A percentile compares a stretch with the other conserved stretches of the same genome.
phyloP scores from a whole-genome alignment of 2,329 filamentous ascomycete species.

The Diaporthe destruens region DNA sequence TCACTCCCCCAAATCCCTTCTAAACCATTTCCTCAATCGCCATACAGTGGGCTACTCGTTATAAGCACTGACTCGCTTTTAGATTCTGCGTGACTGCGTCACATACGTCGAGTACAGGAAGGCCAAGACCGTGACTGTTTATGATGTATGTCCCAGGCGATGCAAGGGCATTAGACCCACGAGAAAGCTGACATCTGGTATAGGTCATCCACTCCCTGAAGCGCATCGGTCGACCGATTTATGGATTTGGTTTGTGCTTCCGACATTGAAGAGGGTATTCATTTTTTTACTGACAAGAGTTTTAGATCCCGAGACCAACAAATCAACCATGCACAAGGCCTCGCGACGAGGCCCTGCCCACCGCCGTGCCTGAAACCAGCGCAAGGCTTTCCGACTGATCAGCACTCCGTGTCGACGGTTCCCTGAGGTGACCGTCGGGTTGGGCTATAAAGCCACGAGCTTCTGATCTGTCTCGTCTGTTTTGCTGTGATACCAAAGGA shows the following conservation, averaged over 20 bases:
- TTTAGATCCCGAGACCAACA: conserved; percentile 31
- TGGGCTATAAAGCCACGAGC: background rate
- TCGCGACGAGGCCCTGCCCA: background rate
- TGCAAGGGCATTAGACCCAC: conserved; percentile 31
- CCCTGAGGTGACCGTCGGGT: background rate
- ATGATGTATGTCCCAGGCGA: conserved; percentile 63
- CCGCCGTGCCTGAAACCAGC: background rate
- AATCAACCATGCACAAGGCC: background rate
- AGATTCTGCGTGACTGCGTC: conserved; percentile 67
- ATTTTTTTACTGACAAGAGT: background rate
- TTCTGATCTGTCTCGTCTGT: background rate
- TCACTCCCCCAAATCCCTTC: background rate
- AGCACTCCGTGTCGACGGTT: background rate
- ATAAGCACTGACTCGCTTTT: background rate
- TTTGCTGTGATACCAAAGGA: conserved; percentile 27
- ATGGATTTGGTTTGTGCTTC: conserved; percentile 59
- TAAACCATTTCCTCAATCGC: background rate
- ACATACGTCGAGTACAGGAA: conserved; percentile 65
- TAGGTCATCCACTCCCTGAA: conserved; percentile 68
- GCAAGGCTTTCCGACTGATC: background rate
- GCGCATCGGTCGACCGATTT: conserved; percentile 65
- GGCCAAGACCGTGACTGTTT: conserved; percentile 72
- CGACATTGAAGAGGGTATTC: background rate
- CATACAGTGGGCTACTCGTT: background rate
- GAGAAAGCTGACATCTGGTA: background rate